Conservation (phyloP, 129 eudicot genomes). For the Gnaphalium uliginosum region DNA sequence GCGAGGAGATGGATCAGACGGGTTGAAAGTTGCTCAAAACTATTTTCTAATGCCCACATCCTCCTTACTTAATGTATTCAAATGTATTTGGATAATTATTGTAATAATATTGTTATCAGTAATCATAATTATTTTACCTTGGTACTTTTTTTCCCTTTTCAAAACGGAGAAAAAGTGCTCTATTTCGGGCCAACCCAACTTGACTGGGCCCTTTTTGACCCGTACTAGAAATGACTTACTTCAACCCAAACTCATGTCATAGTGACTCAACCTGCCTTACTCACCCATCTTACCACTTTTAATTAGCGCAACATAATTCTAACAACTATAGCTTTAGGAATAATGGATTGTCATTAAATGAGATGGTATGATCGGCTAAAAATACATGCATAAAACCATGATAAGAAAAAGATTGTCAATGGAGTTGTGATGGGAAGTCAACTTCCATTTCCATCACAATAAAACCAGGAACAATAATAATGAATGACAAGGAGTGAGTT, state of each 20-base stretch:
- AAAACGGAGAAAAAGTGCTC: not conserved
- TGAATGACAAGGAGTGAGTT: constrained; percentile 31
- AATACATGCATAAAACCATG: not conserved
- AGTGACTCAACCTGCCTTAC: not conserved
- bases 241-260: not conserved
- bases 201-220: not conserved
- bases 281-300: not conserved
- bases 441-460: constrained; percentile 30
- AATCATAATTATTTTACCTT: not conserved
- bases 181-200: not conserved
- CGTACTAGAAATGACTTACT: not conserved
- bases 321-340: not conserved
- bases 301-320: not conserved
- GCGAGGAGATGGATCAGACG: not conserved
- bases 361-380: not conserved
- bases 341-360: not conserved
- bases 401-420: constrained; percentile 4
- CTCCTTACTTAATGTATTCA: not conserved
- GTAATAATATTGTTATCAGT: not conserved
- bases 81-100: not conserved
- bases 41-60: not conserved
- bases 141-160: not conserved
- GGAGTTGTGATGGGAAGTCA: constrained; percentile 32
- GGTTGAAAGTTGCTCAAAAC: not conserved
- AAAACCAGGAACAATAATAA: constrained; percentile 33